Evolutionary conservation across 257 asterid species (phyloP), one percentile per base, ranked within the genome.

Genomic region (Solanum pennellii): DNA sequence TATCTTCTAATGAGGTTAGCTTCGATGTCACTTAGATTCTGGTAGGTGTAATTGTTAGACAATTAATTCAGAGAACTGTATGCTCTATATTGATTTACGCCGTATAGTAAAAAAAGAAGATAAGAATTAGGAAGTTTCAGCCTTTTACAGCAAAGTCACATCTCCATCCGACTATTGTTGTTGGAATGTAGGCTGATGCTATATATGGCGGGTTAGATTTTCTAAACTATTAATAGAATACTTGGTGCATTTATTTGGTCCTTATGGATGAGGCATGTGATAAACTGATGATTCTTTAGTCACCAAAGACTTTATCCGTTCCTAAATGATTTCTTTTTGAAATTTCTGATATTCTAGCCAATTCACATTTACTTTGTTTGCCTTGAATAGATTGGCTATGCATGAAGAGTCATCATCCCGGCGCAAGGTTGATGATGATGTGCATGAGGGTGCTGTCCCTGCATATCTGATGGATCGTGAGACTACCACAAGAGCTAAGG

Each of bases 401-500:
- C 98, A 95, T 41, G 98, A 95, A 84, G 99, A 97, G 92, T 94
- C 97, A 73, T 93, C 96, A 31, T 86, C 89, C 59, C 89, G 98
- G 86, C 97, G 98, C 87, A 94, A 94, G 93, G 98, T 94, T 91
- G 99, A 96, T 74, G 99, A 97, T 68, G 91, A 93, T 87, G 99
- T 95, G 73, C 94, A 87, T 16, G 98, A 95, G 49, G 99, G 99
- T 27, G 98, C 99, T 87, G 86, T 94, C 88, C 99, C 99, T 90
- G 97, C 99, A 33, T 97, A 97, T 91, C 97, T 97, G 88, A 95
- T 97, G 82, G 99, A 97, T 89, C 99, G 99, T 95, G 98, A 97
- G 45, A 93, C 91, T 86, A 95, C 99, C 47, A 91, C 98, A 27
- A 92, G 99, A 89, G 97, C 98, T 1, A 97, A 97, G 98, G 99